These are phyloP conservation scores for Xylariales sp. DNA, from an alignment of 2,329 filamentous ascomycete genomes.

Conservation along the genomic window DNA sequence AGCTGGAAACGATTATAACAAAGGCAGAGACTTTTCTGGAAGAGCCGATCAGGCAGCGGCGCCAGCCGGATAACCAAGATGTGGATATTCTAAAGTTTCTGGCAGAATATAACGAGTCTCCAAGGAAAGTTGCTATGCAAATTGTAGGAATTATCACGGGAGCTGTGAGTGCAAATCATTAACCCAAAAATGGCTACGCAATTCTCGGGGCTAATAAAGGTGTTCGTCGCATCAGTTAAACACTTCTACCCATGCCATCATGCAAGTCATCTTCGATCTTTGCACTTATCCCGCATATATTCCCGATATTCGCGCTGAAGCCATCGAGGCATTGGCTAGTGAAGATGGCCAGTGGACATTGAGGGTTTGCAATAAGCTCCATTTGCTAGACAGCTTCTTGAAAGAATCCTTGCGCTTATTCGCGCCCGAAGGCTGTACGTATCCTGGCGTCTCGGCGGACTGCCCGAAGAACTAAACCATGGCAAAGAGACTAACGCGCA, in stretches of 20 bases:
- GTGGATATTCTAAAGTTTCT: constrained; percentile 2
- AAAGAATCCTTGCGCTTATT: constrained; percentile 10
- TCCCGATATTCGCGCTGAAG: constrained; percentile 1
- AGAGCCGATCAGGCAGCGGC: neutral
- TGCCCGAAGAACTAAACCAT: neutral
- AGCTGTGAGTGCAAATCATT: neutral
- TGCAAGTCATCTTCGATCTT: constrained; percentile 2
- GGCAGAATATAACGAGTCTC: constrained; percentile 1
- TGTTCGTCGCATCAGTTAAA: neutral
- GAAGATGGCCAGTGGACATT: constrained; percentile 3
- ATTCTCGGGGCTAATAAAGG: too few species aligned
- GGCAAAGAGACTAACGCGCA: too few species aligned
- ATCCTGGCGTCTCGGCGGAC: neutral
- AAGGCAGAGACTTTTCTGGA: neutral
- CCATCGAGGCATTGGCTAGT: neutral
- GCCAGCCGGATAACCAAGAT: neutral
- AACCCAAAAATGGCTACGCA: too few species aligned
- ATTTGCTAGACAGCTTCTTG: constrained; percentile 9
- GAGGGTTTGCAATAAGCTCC: constrained; percentile 1
- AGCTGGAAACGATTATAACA: neutral
- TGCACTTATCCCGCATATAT: constrained; percentile 4
- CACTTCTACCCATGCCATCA: constrained; percentile 2
- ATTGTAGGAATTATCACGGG: constrained; percentile 2
- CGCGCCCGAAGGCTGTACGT: constrained; percentile 5
- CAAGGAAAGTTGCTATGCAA: constrained; percentile 1